A percentile compares a stretch with the other conserved stretches of the same genome.
Conservation (phyloP, 2,329 filamentous ascomycete species). For the Ophiostoma ips region DNA sequence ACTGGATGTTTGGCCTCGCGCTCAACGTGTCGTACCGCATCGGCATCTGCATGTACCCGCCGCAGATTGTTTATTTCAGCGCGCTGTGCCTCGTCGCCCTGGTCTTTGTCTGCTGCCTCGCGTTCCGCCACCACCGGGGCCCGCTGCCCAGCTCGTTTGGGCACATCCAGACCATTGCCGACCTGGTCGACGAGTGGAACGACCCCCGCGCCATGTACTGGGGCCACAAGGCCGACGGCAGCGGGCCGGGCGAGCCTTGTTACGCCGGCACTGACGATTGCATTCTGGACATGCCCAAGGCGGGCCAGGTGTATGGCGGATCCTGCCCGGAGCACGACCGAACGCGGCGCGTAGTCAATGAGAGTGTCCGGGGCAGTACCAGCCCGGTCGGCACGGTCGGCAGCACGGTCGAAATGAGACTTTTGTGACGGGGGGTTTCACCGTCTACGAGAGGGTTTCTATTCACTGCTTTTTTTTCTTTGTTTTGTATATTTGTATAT, state of each 20-base stretch:
- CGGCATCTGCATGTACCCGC: constrained; percentile 20
- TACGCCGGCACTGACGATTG: neutral
- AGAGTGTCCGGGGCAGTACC: too few species aligned
- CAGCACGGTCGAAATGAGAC: too few species aligned
- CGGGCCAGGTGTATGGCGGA: neutral
- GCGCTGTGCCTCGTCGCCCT: constrained; percentile 14
- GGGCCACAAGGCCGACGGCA: neutral
- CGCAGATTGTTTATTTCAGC: constrained; percentile 20
- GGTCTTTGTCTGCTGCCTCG: neutral
- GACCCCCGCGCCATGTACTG: neutral
- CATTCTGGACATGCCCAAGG: neutral
- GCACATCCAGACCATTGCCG: constrained; percentile 21
- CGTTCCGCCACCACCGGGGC: constrained; percentile 7
- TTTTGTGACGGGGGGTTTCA: too few species aligned
- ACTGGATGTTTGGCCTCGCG: constrained; percentile 21
- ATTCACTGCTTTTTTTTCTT: too few species aligned
- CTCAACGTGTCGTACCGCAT: constrained; percentile 18
- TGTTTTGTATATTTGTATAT: too few species aligned
- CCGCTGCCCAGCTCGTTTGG: constrained; percentile 18
- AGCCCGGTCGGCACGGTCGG: too few species aligned
- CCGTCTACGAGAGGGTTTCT: too few species aligned
- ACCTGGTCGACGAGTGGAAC: constrained; percentile 21
- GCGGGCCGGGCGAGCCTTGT: neutral
- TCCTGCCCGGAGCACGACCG: neutral
- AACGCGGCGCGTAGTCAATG: too few species aligned